Conservation (phyloP, 1,284 basidiomycete species). For the Melampsora abietis-canadensis region DNA sequence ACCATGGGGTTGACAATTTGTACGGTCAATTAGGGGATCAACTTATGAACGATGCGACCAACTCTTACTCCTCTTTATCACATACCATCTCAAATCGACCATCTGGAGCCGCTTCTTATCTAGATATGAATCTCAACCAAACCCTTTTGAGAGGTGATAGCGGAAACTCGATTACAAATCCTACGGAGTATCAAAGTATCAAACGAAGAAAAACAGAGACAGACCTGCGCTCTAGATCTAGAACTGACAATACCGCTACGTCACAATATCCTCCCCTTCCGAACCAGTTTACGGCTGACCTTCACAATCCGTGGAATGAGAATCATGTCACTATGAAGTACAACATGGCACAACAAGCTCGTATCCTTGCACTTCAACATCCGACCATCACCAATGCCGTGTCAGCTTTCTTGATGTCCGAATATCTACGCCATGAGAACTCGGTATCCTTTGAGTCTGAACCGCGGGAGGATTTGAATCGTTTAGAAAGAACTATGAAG, state of each 20-base stretch:
- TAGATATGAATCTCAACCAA: conserved; percentile 14
- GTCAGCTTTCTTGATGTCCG: conserved; percentile 19
- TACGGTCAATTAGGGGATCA: conserved; percentile 21
- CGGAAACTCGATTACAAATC: neutral
- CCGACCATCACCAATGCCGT: conserved; percentile 14
- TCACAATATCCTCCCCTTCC: conserved; percentile 2
- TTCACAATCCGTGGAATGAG: conserved; percentile 27
- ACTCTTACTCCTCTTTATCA: conserved; percentile 8
- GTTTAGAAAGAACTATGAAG: conserved; percentile 25
- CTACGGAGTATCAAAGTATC: conserved; percentile 15
- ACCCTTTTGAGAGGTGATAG: conserved; percentile 10
- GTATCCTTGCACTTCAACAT: conserved; percentile 4
- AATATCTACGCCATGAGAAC: conserved; percentile 3
- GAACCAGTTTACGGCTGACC: conserved; percentile 25
- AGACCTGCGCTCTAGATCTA: conserved; percentile 27
- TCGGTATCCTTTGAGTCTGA: conserved; percentile 19
- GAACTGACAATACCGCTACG: neutral
- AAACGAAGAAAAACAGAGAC: conserved; percentile 38
- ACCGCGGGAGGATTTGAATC: conserved; percentile 8
- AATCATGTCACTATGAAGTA: conserved; percentile 18
- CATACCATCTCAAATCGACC: conserved; percentile 18
- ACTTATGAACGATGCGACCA: conserved; percentile 10
- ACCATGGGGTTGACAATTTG: conserved; percentile 12
- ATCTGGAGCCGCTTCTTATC: conserved; percentile 8
- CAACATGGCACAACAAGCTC: neutral